Evolutionary conservation across 1,139 yeast genomes (phyloP).

Genomic region (Protomyces arabidopsidicola): DNA sequence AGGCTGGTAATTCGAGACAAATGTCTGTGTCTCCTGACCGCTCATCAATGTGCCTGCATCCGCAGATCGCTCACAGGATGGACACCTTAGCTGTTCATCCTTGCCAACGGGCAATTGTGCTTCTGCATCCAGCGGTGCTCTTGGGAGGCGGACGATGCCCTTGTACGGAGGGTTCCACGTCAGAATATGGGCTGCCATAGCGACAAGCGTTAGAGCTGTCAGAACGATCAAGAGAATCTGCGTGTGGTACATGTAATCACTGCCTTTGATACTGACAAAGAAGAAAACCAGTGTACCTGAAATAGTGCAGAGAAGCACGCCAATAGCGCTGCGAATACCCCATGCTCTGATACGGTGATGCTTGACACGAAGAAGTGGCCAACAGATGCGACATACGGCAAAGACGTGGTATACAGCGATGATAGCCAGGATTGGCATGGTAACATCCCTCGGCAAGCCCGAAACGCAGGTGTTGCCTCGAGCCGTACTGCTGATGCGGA

Average conservation of each 20-base stretch:
- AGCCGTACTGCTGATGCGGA: not conserved
- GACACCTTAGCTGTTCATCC: not conserved
- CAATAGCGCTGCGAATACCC: not conserved
- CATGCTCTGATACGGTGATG: not conserved
- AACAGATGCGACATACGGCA: not conserved
- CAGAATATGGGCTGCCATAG: not conserved
- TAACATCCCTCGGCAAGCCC: not conserved
- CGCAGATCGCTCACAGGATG: no score
- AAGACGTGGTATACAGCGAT: not conserved
- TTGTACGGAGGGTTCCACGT: not conserved
- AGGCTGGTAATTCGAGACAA: not conserved
- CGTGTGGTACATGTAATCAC: not conserved
- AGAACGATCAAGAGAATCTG: not conserved
- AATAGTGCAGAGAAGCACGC: not conserved
- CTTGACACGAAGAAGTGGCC: not conserved
- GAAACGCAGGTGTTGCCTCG: not conserved
- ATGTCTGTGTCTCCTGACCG: not conserved
- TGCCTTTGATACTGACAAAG: not conserved
- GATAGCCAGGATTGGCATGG: not conserved
- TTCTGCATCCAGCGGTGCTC: not conserved
- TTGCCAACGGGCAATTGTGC: not conserved
- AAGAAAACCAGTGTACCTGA: not conserved
- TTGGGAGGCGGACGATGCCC: not conserved
- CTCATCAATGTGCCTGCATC: not conserved
- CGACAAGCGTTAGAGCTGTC: not conserved